Evolutionary conservation across 192 early-diverging fungal species (phyloP), one percentile per base, ranked within the genome.

Genomic region (Phycomyces nitens): DNA sequence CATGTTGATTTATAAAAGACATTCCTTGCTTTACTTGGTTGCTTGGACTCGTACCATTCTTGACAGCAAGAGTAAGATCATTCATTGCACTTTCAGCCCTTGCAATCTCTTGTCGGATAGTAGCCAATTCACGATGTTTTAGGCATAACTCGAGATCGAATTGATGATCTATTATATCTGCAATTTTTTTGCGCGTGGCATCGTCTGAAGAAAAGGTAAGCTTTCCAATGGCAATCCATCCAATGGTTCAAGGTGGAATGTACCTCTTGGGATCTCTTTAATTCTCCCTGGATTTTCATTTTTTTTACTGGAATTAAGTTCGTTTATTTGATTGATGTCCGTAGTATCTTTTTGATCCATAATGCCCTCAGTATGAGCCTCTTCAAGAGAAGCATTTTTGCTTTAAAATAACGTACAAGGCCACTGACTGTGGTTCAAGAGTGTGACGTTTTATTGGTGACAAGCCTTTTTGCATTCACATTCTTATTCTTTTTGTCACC

Each of bases 141-240:
- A 88, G 51, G 52, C 82, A 85, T 53, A 93, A 78, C 69, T 93
- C 91, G 11, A 91, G 73, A 73, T 93, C 89, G 59, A 93, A 82
- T 71, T 93, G 87, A 64, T 85, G 85, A 51, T 82, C 80, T 41
- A 92, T 75, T 39, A 88, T 81, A 51, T 78, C 74, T 34, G 70
- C 62, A 15, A 86, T 66, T 47, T 80, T 81, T 66, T 70, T 59
- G 62, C 64, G 66, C 63, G 67, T 80, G 5, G 59, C 49, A 10
- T 79, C 65, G 55, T 76, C 62, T 66, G 26, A 3, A 38, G 27
- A 50, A 38, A 1, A 58, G 27, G 22, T 39, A 14, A 38, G 44
- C 12, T 14, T 14, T 3, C 18, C 3, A 47, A 11, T 18, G 3
- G 18, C 3, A n/a, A 47, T n/a, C 2, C 18, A 47, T 14, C 44